Evolutionary conservation across 257 asterid genomes (phyloP), one percentile per base, ranked within the genome.

Genomic region (Ballota nigra): DNA sequence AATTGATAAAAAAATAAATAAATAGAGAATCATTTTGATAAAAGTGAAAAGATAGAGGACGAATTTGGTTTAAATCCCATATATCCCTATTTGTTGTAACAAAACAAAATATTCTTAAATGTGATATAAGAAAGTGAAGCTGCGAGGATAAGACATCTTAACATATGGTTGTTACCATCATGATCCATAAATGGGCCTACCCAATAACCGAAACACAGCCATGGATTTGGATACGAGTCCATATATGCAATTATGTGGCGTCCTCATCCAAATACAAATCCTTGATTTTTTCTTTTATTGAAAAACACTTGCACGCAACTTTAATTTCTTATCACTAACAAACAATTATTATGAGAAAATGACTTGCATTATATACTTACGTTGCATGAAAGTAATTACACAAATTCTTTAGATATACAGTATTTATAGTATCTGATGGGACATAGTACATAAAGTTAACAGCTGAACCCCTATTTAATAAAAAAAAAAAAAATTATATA

Each of bases 251-350:
- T 58, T 55, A 59, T 68, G 81, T 72, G 77, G 74, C 74, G 47
- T 76, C 68, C 81, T 80, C 76, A 80, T 76, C 84, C 81, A 79
- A 40, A 75, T 1, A 24, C 23, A 64, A 18, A 53, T 6, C 40
- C 3, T 18, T 52, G 57, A 24, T 24, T 70, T 43, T 15, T 60
- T 38, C 41, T 52, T 34, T 47, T 28, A 18, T 19, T 24, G n/a
- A 38, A n/a, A n/a, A 16, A 68, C 58, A 43, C 47, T 64, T 18
- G 53, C 72, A 79, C 76, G 73, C 72, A 80, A 71, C 70, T 79
- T n/a, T 26, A 26, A 26, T 26, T 66, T 36, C 55, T 65, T 34
- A 34, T 67, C 66, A 19, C 71, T 33, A 65, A 61, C 59, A 20
- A 68, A 41, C 62, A 73, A 63, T 33, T 52, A 68, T 69, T 68